These are phyloP conservation scores for Jackrogersella minutella DNA, from an alignment of 495 filamentous ascomycete genomes.

Conservation along the genomic window DNA sequence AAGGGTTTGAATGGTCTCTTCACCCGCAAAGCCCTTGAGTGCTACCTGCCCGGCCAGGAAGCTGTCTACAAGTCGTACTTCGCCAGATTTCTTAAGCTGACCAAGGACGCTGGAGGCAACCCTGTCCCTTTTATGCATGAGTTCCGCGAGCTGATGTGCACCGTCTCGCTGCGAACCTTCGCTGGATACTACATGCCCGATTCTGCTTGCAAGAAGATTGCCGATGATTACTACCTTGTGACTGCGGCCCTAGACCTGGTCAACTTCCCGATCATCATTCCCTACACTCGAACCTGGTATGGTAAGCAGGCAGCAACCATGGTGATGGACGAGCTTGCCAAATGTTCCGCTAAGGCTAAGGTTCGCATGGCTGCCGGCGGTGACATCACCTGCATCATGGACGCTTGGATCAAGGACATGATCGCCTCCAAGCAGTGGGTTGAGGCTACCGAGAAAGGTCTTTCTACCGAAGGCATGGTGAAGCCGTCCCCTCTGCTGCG, in stretches of 20 bases:
- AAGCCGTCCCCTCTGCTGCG: conserved; percentile 85
- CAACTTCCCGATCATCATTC: conserved; percentile 98
- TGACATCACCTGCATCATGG: conserved; percentile 89
- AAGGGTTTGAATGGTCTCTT: conserved; percentile 96
- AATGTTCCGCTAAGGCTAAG: conserved; percentile 92
- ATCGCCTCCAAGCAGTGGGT: conserved; percentile 80
- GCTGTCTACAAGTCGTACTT: conserved; percentile 92
- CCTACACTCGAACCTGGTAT: conserved; percentile 96
- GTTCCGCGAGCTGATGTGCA: conserved; percentile 96
- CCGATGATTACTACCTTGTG: conserved; percentile 95
- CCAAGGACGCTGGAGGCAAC: conserved; percentile 71
- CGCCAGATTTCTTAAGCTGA: conserved; percentile 75
- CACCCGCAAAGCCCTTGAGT: conserved; percentile 85
- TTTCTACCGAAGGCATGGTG: conserved; percentile 68
- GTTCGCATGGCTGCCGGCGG: conserved; percentile 92
- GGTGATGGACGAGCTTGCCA: conserved; percentile 87
- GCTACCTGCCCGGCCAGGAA: conserved; percentile 91
- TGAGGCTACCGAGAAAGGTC: conserved; percentile 72
- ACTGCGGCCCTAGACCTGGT: conserved; percentile 96
- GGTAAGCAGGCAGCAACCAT: conserved; percentile 95
- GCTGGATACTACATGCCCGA: conserved; percentile 95
- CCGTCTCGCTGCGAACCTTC: conserved; percentile 93
- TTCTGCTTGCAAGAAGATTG: conserved; percentile 89
- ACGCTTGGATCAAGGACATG: conserved; percentile 90
- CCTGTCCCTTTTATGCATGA: conserved; percentile 87